Evolutionary conservation across 345 rosid genomes (phyloP).

Genomic region (Euphorbia lathyris): DNA sequence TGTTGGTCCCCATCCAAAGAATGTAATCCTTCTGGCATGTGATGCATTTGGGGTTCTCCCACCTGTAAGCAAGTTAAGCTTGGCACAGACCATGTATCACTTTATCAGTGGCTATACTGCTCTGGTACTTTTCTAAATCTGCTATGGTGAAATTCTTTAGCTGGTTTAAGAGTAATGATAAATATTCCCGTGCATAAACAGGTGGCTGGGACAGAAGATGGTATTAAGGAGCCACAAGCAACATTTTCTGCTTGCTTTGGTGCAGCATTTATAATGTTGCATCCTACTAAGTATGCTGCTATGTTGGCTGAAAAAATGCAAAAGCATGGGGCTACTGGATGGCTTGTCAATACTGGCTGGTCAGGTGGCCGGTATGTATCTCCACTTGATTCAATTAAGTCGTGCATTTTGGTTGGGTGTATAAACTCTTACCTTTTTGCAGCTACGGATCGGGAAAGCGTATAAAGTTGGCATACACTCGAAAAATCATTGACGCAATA

Average conservation of each 20-base stretch:
- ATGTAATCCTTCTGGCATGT: slow-evolving; percentile 34
- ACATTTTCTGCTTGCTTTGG: slow-evolving; percentile 37
- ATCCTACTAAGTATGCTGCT: slow-evolving; percentile 37
- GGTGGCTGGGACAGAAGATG: slow-evolving; percentile 34
- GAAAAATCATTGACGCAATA: slow-evolving; percentile 31
- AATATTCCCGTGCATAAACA: slow-evolving; percentile 1
- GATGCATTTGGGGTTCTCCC: slow-evolving; percentile 39
- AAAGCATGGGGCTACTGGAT: slow-evolving; percentile 32
- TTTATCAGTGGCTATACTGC: slow-evolving; percentile 39
- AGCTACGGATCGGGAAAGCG: slow-evolving; percentile 48
- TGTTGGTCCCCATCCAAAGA: slow-evolving; percentile 32
- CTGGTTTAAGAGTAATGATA: neutral
- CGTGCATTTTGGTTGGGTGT: neutral
- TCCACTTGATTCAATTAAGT: neutral
- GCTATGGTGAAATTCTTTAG: neutral
- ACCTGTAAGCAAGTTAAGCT: slow-evolving; percentile 36
- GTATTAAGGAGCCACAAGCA: slow-evolving; percentile 35
- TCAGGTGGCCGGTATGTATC: slow-evolving; percentile 29
- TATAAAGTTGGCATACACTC: slow-evolving; percentile 31
- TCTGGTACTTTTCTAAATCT: slow-evolving; percentile 21
- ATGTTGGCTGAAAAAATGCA: slow-evolving; percentile 37
- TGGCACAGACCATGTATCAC: slow-evolving; percentile 36
- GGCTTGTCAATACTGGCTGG: slow-evolving; percentile 38
- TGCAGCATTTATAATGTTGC: slow-evolving; percentile 35
- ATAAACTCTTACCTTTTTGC: slow-evolving; percentile 12